These are phyloP conservation scores for Coleophoma eucalyptorum DNA, from an alignment of 2,329 filamentous ascomycete genomes.

Conservation along the genomic window DNA sequence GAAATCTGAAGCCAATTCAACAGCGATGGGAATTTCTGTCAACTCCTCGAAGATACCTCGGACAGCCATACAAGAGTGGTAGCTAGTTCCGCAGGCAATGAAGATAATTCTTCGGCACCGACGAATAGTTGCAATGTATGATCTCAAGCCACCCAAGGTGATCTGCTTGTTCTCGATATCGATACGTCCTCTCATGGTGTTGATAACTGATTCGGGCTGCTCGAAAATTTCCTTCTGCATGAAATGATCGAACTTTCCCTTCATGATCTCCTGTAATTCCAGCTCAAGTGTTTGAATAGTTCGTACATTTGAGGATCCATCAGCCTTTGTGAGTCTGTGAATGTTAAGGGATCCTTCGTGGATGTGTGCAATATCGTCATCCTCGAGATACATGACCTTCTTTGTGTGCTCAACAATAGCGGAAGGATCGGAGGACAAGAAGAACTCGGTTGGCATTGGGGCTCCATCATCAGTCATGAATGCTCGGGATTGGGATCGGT, in stretches of 20 bases:
- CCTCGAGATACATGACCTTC: conserved; percentile 99
- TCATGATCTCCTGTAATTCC: conserved; percentile 99
- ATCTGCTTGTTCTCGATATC: conserved; percentile 92
- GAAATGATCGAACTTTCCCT: conserved; percentile 99
- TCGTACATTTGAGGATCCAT: conserved; percentile 94
- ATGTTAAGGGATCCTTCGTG: conserved; percentile 99
- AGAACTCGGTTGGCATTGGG: conserved; percentile 98
- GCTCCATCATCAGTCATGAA: conserved; percentile 99
- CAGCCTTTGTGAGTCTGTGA: conserved; percentile 94
- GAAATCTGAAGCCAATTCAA: conserved; percentile 97
- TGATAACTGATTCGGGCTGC: conserved; percentile 98
- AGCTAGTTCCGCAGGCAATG: conserved; percentile 97
- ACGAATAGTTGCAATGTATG: conserved; percentile 95
- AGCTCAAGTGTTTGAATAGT: conserved; percentile 98
- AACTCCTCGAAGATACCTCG: conserved; percentile 97
- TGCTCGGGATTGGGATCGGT: conserved; percentile 96
- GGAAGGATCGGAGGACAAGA: conserved; percentile 96
- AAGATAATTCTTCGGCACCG: conserved; percentile 97
- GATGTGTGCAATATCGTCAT: conserved; percentile 99
- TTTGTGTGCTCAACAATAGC: conserved; percentile 99
- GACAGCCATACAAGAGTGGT: conserved; percentile 99
- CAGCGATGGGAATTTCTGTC: conserved; percentile 94
- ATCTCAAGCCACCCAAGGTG: conserved; percentile 90
- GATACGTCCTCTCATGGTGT: conserved; percentile 98
- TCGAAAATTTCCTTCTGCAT: conserved; percentile 99